Evolutionary conservation across 2,329 filamentous ascomycete species (phyloP), one percentile per base, ranked within the genome.

Genomic region (Trichoderma hamatum): DNA sequence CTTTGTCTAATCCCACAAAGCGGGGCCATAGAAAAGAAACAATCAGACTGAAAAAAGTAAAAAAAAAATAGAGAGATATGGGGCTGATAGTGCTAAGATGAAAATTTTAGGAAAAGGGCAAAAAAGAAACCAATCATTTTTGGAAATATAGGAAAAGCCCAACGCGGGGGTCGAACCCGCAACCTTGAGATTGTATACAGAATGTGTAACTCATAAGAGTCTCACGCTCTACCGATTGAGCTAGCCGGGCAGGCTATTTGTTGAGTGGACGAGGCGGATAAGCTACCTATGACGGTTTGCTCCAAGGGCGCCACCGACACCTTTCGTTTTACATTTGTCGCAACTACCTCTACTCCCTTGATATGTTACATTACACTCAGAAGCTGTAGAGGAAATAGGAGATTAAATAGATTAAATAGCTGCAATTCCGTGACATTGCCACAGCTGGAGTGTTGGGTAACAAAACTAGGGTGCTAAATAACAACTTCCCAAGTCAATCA

Each of bases 201-300:
- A 68, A 68, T 46, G 63, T 68, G 65, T 64, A 67, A 61, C 72
- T 72, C 70, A 10, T 86, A 85, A 86, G 88, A 90, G 88, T 89
- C 88, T 89, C 84, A 89, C 87, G 87, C 87, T 90, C 88, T 90
- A 89, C 78, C 77, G 76, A 79, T 79, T 78, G 76, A 79, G 75
- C 77, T 79, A 78, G 76, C 76, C 77, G 75, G 78, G 76, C 78
- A 21, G 39, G 16, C 39, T 43, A 43, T 3, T 43, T 43, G 39
- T 43, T 43, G 39, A 10, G 10, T n/a, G 39, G 19, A 43, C 2
- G 2, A 2, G 1, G 2, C n/a, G 39, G 19, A 43, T 43, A 43
- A 43, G n/a, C 6, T 10, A 2, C 16, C 19, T n/a, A 43, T 43
- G 39, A 43, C 0, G 39, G 19, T n/a, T 43, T 43, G 39, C 19